Percentiles rank a stretch among this genome's conserved stretches.
These are phyloP conservation scores for Heliosperma pusillum DNA, from an alignment of 148 eudicot genomes.

Conservation along the genomic window DNA sequence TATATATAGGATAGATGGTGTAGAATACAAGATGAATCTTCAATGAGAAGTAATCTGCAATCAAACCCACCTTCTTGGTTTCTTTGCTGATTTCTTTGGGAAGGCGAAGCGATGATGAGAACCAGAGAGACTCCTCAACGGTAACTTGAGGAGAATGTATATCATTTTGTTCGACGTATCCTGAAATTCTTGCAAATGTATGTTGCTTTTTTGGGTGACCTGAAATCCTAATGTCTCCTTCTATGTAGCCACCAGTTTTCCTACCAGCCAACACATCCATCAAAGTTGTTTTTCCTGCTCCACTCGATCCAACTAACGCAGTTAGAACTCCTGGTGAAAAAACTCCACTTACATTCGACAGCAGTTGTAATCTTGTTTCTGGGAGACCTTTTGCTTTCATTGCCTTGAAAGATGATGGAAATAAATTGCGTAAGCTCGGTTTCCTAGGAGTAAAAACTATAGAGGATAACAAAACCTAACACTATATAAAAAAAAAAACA, in stretches of 20 bases:
- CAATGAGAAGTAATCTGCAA: background rate
- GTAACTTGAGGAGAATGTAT: slow-evolving; percentile 96
- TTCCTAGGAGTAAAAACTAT: background rate
- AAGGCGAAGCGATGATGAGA: slow-evolving; percentile 78
- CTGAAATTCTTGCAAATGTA: slow-evolving; percentile 82
- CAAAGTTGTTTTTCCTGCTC: slow-evolving; percentile 95
- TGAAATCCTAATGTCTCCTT: slow-evolving; percentile 83
- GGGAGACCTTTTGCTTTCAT: slow-evolving; percentile 61
- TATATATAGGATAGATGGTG: background rate
- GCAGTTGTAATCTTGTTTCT: slow-evolving; percentile 67
- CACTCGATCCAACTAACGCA: slow-evolving; percentile 88
- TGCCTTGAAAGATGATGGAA: slow-evolving; percentile 39
- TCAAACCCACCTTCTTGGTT: slow-evolving; percentile 46
- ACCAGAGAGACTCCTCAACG: slow-evolving; percentile 72
- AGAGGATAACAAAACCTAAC: background rate
- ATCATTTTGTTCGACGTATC: slow-evolving; percentile 87
- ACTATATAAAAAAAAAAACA: background rate
- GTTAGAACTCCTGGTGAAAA: slow-evolving; percentile 88
- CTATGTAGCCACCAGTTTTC: slow-evolving; percentile 86
- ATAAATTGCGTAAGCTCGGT: background rate
- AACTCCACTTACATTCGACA: slow-evolving; percentile 73
- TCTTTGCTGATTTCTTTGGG: slow-evolving; percentile 48
- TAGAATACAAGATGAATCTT: background rate
- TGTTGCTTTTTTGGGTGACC: slow-evolving; percentile 71
- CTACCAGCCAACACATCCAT: slow-evolving; percentile 97